Base-by-base conservation (phyloP, 2,329 filamentous ascomycete species). In the Fusarium globosum region DNA sequence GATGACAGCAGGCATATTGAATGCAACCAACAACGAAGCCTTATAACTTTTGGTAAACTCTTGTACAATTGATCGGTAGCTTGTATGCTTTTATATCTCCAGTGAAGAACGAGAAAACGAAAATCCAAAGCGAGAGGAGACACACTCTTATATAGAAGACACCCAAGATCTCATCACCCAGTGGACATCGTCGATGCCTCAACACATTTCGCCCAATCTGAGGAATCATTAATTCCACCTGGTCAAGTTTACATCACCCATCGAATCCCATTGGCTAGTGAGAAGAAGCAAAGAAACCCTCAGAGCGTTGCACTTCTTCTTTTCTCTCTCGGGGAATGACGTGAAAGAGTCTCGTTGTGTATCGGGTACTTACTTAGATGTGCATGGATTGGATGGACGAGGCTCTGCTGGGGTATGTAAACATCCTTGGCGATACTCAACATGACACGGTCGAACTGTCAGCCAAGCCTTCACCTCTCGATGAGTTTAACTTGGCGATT, bases 1-100 rank as follows among this genome's bases (percentile, higher is more conserved):
- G 30, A 84, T 69, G 57, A 75, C 52, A 36, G 74, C 60, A 36
- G 74, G 69, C 83, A 85, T 85, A 51, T 64, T 75, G 66, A 61
- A 18, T 55, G 18, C 36, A 46, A 23, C 28, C 30, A n/a, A 52
- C 36, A 23, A 52, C 26, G 42, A 58, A 36, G 33, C 23, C 23
- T 49, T 36, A 1, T n/a, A 16, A 58, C n/a, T 60, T 36, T 39
- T 26, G 23, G 35, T 23, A 53, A 30, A 26, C 28, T 53, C 35
- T 26, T 33, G 30, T 33, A 9, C n/a, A 52, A 41, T 39, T 26
- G 30, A 43, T 39, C 33, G 33, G 51, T 42, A 26, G 33, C 49
- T 33, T 35, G 35, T 56, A 33, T 33, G 62, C 18, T 42, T 45
- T 30, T 45, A 15, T 23, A 43, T 20, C 39, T 35, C 59, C 28